phyloP scores from a whole-genome alignment of 176 grass and related monocot genomes.

The Aegilops speltoides region DNA sequence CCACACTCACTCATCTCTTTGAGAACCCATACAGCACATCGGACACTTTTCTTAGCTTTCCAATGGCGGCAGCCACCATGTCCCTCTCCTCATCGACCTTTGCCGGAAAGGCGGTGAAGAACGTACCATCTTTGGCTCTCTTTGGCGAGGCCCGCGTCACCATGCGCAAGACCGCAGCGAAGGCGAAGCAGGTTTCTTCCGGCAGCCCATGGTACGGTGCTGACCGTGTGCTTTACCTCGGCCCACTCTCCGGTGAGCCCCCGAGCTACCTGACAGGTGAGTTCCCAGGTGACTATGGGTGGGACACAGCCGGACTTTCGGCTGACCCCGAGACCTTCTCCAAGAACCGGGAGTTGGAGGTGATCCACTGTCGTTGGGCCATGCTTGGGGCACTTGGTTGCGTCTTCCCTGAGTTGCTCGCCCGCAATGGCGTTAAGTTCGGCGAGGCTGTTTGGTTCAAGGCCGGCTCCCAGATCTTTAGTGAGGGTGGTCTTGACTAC shows the following conservation, averaged over 20 bases:
- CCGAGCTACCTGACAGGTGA: not conserved
- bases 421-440: not conserved
- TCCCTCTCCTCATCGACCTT: not conserved
- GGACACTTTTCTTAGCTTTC: not conserved
- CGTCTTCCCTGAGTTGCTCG: not conserved
- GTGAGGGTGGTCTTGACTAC: not conserved
- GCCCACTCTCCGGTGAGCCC: not conserved
- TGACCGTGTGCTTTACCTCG: not conserved
- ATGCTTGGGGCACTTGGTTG: conserved; percentile 1
- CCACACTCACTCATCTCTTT: not conserved
- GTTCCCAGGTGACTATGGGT: not conserved
- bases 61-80: not conserved
- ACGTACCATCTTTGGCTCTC: not conserved
- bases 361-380: not conserved
- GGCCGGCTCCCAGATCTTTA: not conserved
- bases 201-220: not conserved
- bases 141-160: not conserved
- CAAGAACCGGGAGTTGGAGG: conserved; percentile 1
- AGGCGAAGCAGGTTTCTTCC: not conserved
- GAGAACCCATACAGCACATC: not conserved
- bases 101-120: not conserved
- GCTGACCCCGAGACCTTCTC: not conserved
- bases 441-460: not conserved
- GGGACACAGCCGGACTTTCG: not conserved
- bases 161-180: not conserved